Base-by-base conservation (phyloP, 1,139 yeast species). In the Nakaseomyces bracarensis region DNA sequence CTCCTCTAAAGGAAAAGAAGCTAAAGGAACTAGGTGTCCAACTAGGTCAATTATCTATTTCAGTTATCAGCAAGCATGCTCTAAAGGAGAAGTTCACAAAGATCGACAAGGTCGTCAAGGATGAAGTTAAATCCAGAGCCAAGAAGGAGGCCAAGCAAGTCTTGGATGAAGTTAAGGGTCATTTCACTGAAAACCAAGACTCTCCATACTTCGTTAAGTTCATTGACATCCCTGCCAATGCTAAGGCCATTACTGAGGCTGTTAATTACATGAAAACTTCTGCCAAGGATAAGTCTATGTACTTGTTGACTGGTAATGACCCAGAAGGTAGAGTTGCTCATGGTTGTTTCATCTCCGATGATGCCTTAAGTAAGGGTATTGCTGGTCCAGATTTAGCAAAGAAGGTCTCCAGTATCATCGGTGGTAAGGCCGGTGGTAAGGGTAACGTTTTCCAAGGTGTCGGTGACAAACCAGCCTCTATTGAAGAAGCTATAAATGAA, bases 381-480 rank as follows among this genome's bases (percentile, higher is more conserved):
- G 73, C 79, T 53, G 96, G 96, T 30, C 69, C 76, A 48, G 87
- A 76, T 25, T 73, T 87, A 52, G 95, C 94, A 29, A 68, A 72
- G 43, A 68, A 74, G 45, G 97, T 84, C 37, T 70, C 89, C 39
- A 67, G 69, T 42, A 71, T 73, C 55, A 78, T 93, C 54, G 99
- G 98, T 51, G 99, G 99, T 65, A 85, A 83, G 64, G 94, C 96
- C 46, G 99, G 99, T 67, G 99, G 99, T 64, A 91, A 86, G 67
- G 97, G 96, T 48, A 85, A 87, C 54, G 79, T 89, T 46, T 86
- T 87, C 52, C 98, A 91, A 70, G 99, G 99, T 64, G 82, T 87
- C 79, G 98, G 98, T 57, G 86, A 81, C 55, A 83, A 85, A 48
- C 74, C 79, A 31, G 71, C 68, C 35, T 85, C 84, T 50, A 72